Evolutionary conservation across 129 eudicot genomes (phyloP).

Genomic region (Rutidosis leptorrhynchoides): DNA sequence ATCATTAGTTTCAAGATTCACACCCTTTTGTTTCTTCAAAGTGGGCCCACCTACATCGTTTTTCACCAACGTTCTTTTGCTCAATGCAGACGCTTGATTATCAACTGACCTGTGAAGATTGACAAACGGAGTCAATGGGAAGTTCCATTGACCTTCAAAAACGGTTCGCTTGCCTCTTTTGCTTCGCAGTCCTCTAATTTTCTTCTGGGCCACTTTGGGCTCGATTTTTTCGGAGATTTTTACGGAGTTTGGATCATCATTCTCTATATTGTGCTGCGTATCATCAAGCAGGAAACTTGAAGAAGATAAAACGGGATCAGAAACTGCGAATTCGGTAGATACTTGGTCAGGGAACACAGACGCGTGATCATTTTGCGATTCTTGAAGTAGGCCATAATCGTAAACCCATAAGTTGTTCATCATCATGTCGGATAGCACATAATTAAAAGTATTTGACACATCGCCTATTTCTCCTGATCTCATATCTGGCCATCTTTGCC

Average conservation of each 20-base stretch:
- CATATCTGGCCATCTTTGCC: constrained; percentile 37
- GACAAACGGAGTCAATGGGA: constrained; percentile 7
- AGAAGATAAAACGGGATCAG: constrained; percentile 30
- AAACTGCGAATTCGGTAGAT: constrained; percentile 22
- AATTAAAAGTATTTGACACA: constrained; percentile 33
- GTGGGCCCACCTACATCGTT: constrained; percentile 11
- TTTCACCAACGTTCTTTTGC: constrained; percentile 27
- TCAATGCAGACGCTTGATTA: constrained; percentile 31
- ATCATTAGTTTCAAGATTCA: constrained; percentile 22
- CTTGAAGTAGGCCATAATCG: constrained; percentile 31
- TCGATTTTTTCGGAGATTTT: constrained; percentile 14
- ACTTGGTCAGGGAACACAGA: constrained; percentile 22
- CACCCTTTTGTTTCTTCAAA: constrained; percentile 27
- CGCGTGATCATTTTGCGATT: constrained; percentile 23
- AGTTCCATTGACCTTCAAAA: constrained; percentile 29
- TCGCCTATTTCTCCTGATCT: constrained; percentile 48
- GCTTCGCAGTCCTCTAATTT: constrained; percentile 31
- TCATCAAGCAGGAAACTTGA: constrained; percentile 20
- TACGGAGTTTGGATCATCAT: constrained; percentile 35
- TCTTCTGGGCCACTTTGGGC: constrained; percentile 27
- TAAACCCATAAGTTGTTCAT: constrained; percentile 31
- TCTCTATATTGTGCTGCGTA: constrained; percentile 28
- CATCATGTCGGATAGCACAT: constrained; percentile 36
- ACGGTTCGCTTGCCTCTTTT: constrained; percentile 33
- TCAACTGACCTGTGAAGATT: constrained; percentile 26